These are phyloP conservation scores for Russula lepida DNA, from an alignment of 768 basidiomycete species.

Conservation along the genomic window DNA sequence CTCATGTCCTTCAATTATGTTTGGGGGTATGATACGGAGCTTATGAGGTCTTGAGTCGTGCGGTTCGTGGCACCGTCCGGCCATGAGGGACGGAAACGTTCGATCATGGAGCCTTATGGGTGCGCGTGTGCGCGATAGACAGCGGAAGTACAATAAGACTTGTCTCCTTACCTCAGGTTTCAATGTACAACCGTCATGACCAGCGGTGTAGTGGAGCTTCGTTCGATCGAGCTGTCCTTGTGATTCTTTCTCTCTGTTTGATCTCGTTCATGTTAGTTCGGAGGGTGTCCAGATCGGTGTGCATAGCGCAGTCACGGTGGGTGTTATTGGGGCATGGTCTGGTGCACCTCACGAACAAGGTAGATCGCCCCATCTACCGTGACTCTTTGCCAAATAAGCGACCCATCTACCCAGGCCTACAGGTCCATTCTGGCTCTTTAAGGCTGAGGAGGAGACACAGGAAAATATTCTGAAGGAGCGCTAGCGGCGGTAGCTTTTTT, in stretches of 20 bases:
- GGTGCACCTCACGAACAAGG: conserved; percentile 45
- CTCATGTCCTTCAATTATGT: conserved; percentile 26
- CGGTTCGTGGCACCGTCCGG: conserved; percentile 30
- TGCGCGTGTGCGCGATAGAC: conserved; percentile 3
- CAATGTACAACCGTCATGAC: conserved; percentile 42
- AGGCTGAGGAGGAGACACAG: conserved; percentile 31
- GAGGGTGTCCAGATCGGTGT: conserved; percentile 62
- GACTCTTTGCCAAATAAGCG: background rate
- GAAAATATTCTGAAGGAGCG: too few relatives aligned
- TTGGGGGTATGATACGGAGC: conserved; percentile 27
- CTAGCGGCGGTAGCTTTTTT: too few relatives aligned
- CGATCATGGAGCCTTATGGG: conserved; percentile 49
- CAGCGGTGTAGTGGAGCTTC: conserved; percentile 55
- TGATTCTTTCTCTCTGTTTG: background rate
- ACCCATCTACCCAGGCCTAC: conserved; percentile 7
- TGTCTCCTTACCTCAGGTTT: conserved; percentile 33
- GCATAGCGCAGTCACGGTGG: conserved; percentile 56
- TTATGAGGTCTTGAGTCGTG: conserved; percentile 23
- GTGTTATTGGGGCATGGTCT: conserved; percentile 63
- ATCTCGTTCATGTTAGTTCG: conserved; percentile 36
- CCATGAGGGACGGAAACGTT: conserved; percentile 28
- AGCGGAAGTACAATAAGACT: background rate
- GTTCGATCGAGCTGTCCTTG: conserved; percentile 28
- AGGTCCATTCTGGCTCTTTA: conserved; percentile 71
- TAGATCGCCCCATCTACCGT: conserved; percentile 30